Conservation (phyloP, 495 filamentous ascomycete genomes). For the Penicillium crystallinum region DNA sequence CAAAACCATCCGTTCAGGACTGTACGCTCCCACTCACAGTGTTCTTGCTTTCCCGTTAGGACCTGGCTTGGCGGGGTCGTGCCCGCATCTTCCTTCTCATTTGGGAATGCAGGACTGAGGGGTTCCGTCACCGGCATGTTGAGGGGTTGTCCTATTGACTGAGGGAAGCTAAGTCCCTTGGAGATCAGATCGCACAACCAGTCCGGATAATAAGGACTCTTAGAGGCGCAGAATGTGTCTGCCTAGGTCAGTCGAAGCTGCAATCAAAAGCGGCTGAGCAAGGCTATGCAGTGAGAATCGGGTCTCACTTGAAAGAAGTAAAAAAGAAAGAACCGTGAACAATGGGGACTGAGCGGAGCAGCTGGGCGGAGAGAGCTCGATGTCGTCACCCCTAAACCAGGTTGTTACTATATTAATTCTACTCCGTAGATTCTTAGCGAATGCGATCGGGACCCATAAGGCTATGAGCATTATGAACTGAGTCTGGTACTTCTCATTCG, state of each 20-base stretch:
- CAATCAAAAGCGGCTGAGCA: conserved; percentile 8
- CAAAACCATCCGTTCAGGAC: too few relatives aligned
- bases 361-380: conserved; percentile 9
- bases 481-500: too few relatives aligned
- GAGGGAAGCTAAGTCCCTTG: background rate
- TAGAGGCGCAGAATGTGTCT: conserved; percentile 4
- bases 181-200: background rate
- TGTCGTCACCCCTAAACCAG: conserved; percentile 17
- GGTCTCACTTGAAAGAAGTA: background rate
- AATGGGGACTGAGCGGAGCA: conserved; percentile 8
- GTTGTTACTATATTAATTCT: background rate
- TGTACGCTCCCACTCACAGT: conserved; percentile 70
- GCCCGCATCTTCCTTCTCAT: conserved; percentile 3
- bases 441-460: too few relatives aligned
- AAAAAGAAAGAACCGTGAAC: background rate
- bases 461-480: too few relatives aligned
- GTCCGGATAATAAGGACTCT: background rate
- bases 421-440: too few relatives aligned
- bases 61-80: conserved; percentile 46
- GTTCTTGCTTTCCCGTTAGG: conserved; percentile 95
- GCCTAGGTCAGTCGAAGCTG: conserved; percentile 13
- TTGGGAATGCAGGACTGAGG: conserved; percentile 8
- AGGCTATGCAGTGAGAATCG: background rate
- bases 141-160: background rate
- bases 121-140: background rate